Evolutionary conservation across 805 yeast genomes (phyloP).

Genomic region (Lachancea quebecensis): DNA sequence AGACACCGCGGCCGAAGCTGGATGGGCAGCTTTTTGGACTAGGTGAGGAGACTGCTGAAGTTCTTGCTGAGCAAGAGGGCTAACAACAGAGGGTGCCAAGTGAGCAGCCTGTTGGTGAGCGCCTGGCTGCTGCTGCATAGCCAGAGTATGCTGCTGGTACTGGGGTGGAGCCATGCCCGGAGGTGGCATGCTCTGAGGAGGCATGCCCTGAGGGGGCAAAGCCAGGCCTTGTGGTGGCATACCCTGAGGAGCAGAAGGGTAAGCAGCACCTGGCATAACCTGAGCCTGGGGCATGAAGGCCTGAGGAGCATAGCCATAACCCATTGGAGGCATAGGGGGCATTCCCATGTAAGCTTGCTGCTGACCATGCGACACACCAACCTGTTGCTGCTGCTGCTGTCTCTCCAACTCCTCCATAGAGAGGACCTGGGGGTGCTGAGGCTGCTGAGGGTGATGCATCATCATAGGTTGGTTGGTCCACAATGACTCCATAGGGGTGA

Average conservation of each 20-base stretch:
- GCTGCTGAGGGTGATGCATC: constrained; percentile 19
- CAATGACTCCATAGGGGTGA: constrained; percentile 66
- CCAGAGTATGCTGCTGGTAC: constrained; percentile 6
- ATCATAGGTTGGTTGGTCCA: constrained; percentile 42
- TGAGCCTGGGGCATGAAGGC: constrained; percentile 30
- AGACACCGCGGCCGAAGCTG: neutral
- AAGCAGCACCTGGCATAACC: neutral
- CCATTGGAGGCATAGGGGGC: constrained; percentile 20
- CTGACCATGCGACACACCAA: constrained; percentile 16
- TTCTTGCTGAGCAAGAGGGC: neutral
- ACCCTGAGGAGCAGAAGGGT: constrained; percentile 7
- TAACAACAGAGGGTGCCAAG: constrained; percentile 9
- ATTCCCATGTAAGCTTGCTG: constrained; percentile 21
- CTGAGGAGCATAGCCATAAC: constrained; percentile 20
- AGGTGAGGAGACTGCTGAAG: neutral
- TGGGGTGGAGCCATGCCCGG: constrained; percentile 2
- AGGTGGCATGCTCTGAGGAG: constrained; percentile 15
- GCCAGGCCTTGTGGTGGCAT: constrained; percentile 15
- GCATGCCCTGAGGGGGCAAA: constrained; percentile 26
- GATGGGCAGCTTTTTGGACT: neutral
- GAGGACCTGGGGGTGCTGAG: constrained; percentile 37
- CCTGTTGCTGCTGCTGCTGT: constrained; percentile 27
- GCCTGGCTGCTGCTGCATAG: constrained; percentile 14
- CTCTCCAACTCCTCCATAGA: constrained; percentile 85
- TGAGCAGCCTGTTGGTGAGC: neutral